Conservation (phyloP, 2,329 filamentous ascomycete species). For the Rhynchosporium graminicola region DNA sequence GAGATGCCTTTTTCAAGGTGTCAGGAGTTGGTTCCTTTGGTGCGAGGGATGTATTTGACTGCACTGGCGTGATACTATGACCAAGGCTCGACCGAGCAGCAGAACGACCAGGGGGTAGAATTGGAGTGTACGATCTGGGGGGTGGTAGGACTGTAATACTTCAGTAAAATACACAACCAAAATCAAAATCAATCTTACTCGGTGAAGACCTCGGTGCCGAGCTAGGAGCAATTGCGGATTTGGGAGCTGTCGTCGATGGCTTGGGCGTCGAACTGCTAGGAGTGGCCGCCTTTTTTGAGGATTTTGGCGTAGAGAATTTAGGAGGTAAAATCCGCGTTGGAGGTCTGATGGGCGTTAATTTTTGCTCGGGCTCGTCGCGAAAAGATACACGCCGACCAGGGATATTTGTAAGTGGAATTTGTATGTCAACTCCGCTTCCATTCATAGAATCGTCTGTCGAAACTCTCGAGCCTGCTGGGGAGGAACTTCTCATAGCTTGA, state of each 20-base stretch:
- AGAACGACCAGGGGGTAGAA: slow-evolving; percentile 21
- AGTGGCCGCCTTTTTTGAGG: not conserved
- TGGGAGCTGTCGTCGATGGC: not conserved
- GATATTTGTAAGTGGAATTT: slow-evolving; percentile 30
- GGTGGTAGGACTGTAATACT: not conserved
- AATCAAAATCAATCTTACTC: slow-evolving; percentile 12
- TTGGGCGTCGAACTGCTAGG: slow-evolving; percentile 11
- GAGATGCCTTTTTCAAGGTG: not conserved
- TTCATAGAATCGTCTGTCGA: slow-evolving; percentile 23
- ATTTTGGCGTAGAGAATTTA: slow-evolving; percentile 11
- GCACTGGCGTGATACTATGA: slow-evolving; percentile 15
- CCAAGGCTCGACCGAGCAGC: slow-evolving; percentile 13
- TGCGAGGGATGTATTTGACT: not conserved
- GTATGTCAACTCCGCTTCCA: slow-evolving; percentile 30
- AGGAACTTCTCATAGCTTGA: slow-evolving; percentile 29
- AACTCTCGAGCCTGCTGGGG: slow-evolving; percentile 20
- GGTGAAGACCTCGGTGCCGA: slow-evolving; percentile 4
- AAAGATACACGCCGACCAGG: slow-evolving; percentile 30
- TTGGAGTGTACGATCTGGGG: slow-evolving; percentile 13
- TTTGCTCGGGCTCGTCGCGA: slow-evolving; percentile 19
- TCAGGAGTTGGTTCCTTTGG: slow-evolving; percentile 8
- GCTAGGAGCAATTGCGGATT: not conserved
- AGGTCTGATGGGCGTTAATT: slow-evolving; percentile 3
- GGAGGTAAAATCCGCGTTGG: slow-evolving; percentile 18
- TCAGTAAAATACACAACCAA: not conserved